These are phyloP conservation scores for Colletotrichum caudatum DNA, from an alignment of 2,329 filamentous ascomycete species.

Conservation along the genomic window DNA sequence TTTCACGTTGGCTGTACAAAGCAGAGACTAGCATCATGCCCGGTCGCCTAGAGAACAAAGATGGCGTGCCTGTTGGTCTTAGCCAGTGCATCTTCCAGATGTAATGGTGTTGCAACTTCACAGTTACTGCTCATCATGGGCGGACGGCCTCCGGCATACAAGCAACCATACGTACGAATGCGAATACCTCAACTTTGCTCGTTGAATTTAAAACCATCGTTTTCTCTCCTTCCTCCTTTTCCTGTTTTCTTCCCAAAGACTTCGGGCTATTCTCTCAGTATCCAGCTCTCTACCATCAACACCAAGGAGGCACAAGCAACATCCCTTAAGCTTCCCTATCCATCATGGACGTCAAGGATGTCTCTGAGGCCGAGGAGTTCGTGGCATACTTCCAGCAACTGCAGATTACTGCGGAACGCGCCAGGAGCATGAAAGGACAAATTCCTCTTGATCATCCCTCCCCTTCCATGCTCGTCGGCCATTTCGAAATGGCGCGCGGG, in stretches of 20 bases:
- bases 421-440: not conserved
- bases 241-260: not conserved
- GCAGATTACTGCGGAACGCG: not conserved
- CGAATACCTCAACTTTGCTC: no score
- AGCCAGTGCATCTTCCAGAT: no score
- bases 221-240: not conserved
- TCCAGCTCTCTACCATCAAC: not conserved
- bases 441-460: slow-evolving; percentile 4
- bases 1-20: not conserved
- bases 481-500: not conserved
- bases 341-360: slow-evolving; percentile 23
- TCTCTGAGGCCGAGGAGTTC: not conserved
- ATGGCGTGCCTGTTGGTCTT: not conserved
- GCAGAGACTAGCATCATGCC: not conserved
- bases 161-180: not conserved
- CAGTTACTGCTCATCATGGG: no score
- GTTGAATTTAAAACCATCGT: no score
- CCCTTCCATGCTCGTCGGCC: not conserved
- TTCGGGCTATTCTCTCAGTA: not conserved
- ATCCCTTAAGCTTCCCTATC: not conserved
- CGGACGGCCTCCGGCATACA: not conserved
- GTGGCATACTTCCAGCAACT: not conserved
- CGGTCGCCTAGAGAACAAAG: not conserved
- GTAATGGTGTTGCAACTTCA: not conserved
- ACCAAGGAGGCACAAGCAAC: not conserved